A percentile compares a stretch with the other conserved stretches of the same genome.
Evolutionary conservation across 2,329 filamentous ascomycete species (phyloP).

Genomic region (Penicillium sp.): DNA sequence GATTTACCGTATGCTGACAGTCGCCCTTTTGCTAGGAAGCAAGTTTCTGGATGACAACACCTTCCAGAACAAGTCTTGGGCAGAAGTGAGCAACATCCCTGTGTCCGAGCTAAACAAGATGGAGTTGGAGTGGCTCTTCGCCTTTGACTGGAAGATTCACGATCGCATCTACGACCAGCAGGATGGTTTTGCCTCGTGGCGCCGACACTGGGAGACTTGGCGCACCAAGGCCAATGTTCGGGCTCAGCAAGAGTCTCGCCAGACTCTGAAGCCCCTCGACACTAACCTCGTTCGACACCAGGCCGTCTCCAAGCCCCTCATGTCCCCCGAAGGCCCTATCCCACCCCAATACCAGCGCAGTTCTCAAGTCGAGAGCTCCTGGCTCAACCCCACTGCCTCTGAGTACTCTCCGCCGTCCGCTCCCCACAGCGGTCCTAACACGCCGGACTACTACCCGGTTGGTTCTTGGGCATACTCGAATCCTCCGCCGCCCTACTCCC

Average conservation of each 20-base stretch:
- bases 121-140: conserved; percentile 82
- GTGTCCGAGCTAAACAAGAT: conserved; percentile 80
- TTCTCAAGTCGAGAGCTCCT: conserved; percentile 50
- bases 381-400: conserved; percentile 49
- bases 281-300: conserved; percentile 59
- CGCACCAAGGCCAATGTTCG: conserved; percentile 51
- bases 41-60: conserved; percentile 97
- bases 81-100: conserved; percentile 86
- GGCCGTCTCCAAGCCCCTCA: conserved; percentile 47
- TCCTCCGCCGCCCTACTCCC: conserved; percentile 42
- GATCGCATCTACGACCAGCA: conserved; percentile 77
- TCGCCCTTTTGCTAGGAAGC: conserved; percentile 80
- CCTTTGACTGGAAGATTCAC: conserved; percentile 81
- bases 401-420: conserved; percentile 53
- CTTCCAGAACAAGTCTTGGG: conserved; percentile 96
- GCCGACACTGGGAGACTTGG: conserved; percentile 65
- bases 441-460: conserved; percentile 48
- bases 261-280: conserved; percentile 61
- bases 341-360: conserved; percentile 51
- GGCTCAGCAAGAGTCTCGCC: conserved; percentile 46
- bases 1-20: conserved; percentile 83
- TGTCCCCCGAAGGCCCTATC: conserved; percentile 49
- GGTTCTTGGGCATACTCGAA: conserved; percentile 45
- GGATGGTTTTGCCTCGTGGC: conserved; percentile 64
- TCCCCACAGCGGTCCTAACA: conserved; percentile 48